Conservation (phyloP, 2,329 filamentous ascomycete species). For the Malbranchea zuffiana region DNA sequence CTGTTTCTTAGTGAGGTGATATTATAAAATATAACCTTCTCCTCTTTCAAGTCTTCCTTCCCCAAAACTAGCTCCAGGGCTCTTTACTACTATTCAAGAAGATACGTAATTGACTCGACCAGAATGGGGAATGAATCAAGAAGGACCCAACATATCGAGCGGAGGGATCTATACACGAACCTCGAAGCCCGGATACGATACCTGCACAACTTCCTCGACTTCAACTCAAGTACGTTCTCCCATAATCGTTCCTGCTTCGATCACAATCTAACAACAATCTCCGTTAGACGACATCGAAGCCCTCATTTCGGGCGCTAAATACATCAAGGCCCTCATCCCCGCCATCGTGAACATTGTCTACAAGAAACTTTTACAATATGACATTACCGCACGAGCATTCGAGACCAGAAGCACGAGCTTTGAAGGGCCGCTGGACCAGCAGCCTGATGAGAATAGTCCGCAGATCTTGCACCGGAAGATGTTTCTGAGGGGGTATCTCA, state of each 20-base stretch:
- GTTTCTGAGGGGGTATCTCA: slow-evolving; percentile 64
- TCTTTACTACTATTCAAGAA: too few species aligned
- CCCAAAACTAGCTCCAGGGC: too few species aligned
- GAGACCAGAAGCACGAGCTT: slow-evolving; percentile 50
- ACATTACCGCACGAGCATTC: slow-evolving; percentile 71
- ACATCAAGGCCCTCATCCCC: slow-evolving; percentile 71
- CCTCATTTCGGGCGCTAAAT: slow-evolving; percentile 57
- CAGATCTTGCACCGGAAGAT: slow-evolving; percentile 69
- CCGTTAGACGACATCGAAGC: slow-evolving; percentile 58
- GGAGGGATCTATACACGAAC: slow-evolving; percentile 59
- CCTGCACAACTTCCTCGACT: slow-evolving; percentile 65
- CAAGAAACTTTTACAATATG: slow-evolving; percentile 66
- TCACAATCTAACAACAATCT: background rate
- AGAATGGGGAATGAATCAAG: slow-evolving; percentile 2
- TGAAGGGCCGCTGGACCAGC: slow-evolving; percentile 55
- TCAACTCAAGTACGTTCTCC: slow-evolving; percentile 50
- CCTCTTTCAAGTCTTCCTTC: too few species aligned
- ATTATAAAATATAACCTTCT: too few species aligned
- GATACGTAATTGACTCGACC: too few species aligned
- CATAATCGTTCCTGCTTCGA: background rate
- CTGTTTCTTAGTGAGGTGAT: too few species aligned
- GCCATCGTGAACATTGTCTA: slow-evolving; percentile 77
- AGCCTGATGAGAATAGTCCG: slow-evolving; percentile 56
- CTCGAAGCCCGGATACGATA: slow-evolving; percentile 60
- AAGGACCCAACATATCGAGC: slow-evolving; percentile 50